Evolutionary conservation across 345 rosid species (phyloP).

Genomic region (Eucalyptus cloeziana): DNA sequence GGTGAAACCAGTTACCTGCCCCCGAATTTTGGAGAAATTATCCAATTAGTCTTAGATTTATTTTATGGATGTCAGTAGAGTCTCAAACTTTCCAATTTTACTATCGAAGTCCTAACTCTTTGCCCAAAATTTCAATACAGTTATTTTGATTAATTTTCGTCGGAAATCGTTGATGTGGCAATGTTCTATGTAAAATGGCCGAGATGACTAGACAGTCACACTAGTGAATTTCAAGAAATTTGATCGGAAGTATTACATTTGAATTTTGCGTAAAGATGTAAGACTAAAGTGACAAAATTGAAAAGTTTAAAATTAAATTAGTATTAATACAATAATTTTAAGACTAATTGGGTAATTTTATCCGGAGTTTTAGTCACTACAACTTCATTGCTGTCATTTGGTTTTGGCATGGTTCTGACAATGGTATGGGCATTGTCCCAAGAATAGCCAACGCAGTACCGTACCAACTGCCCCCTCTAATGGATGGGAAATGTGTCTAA

Average conservation of each 20-base stretch:
- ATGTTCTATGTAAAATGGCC: accelerated
- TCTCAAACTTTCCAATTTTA: background rate
- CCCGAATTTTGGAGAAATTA: background rate
- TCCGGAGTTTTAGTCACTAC: background rate
- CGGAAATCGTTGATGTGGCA: accelerated
- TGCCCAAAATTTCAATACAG: background rate
- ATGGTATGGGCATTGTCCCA: background rate
- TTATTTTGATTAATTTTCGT: background rate
- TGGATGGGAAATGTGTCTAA: background rate
- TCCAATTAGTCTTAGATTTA: too few relatives aligned
- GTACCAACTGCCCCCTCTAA: background rate
- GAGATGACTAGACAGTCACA: accelerated
- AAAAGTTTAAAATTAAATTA: background rate
- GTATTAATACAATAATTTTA: too few relatives aligned
- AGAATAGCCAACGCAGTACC: background rate
- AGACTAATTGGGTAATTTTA: background rate
- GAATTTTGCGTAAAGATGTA: background rate
- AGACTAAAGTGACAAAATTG: background rate
- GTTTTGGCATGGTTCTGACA: background rate
- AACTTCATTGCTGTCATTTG: background rate
- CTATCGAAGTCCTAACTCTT: background rate
- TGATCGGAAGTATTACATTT: background rate
- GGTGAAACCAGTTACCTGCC: background rate
- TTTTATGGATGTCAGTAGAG: background rate
- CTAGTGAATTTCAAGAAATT: background rate